Evolutionary conservation across 2,329 filamentous ascomycete species (phyloP), one percentile per base, ranked within the genome.

Genomic region (Cytospora piceae): DNA sequence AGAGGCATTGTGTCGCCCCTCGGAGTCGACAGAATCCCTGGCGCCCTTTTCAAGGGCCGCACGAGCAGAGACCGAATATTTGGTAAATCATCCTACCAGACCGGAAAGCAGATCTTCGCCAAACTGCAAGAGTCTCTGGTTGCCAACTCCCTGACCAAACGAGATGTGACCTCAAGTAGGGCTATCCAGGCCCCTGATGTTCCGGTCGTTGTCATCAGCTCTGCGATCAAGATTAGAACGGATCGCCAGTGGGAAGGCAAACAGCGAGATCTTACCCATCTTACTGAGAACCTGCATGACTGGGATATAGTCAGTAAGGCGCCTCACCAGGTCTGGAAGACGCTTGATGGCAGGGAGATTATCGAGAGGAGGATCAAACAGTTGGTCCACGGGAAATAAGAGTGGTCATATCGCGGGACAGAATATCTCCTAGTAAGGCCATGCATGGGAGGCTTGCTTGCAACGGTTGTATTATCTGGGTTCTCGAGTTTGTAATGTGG

Each of bases 111-210:
- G 75, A 90, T 97, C 76, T 97, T 96, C 76, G 91, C 93, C 5
- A 92, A 94, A 77, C 82, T 99, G 64, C 95, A 99, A 78, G 95
- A 99, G 80, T 94, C 90, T 70, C 83, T 98, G 0, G 93, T 97
- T 37, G 94, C 94, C 0, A 86, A 89, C 70, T 92, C 91, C 0
- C 87, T 98, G 70, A 93, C 93, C 17, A 90, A 89, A 76, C 91
- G 91, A 39, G 95, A 99, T 73, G 88, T 96, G 22, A 81, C 84
- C 54, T 91, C 89, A 66, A 93, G 93, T 65, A 83, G 90, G 27
- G 88, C 89, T 56, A 95, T 98, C 61, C 92, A 97, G 77, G 84
- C 85, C 65, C 82, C 83, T n/a, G 82, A 91, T 65, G 91, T 90
- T 17, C 90, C 93, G 8, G 79, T 98, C 49, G 89, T 89, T 2